Base-by-base conservation (phyloP, 768 basidiomycete species). In the Tulasnella sp. region DNA sequence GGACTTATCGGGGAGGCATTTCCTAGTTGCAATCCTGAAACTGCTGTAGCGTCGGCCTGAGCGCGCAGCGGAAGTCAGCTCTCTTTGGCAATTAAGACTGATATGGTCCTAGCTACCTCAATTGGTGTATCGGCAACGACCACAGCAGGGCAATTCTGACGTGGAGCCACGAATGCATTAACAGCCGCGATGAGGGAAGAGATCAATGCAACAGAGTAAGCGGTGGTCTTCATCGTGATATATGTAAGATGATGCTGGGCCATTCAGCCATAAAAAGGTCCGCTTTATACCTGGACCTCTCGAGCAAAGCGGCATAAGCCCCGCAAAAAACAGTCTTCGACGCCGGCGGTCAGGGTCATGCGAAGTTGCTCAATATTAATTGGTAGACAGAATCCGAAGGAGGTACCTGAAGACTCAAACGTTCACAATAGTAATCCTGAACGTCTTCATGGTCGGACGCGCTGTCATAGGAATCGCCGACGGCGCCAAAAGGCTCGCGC, bases 221-320 rank as follows among this genome's bases (percentile, higher is more conserved):
- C 54, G n/a, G 54, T n/a, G 54, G 54, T 24, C 54, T 54, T 54
- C 54, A 54, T 54, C n/a, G 54, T 54, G 54, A 54, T 54, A n/a
- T 46, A 54, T 54, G 11, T 46, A 20, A 46, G 22, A 54, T 54
- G 54, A 54, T 54, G 22, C 54, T 54, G 54, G 24, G 6, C 46
- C 46, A 46, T 54, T 7, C 24, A 54, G 24, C n/a, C n/a, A 54
- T 24, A 24, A 54, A 24, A 22, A 22, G 24, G 0, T n/a, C 54
- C 24, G 24, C n/a, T 54, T 54, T 54, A 54, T 54, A 54, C 24
- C 22, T 54, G 7, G 3, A 54, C 16, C 24, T 14, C 1, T n/a
- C 7, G 54, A 8, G 54, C 22, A 54, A 54, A 54, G 54, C 54
- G 54, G 54, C 54, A 54, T 54, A 54, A 54, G 54, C 54, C 54